Evolutionary conservation across 2,329 filamentous ascomycete genomes (phyloP).

Genomic region (Venturiaceae sp.): DNA sequence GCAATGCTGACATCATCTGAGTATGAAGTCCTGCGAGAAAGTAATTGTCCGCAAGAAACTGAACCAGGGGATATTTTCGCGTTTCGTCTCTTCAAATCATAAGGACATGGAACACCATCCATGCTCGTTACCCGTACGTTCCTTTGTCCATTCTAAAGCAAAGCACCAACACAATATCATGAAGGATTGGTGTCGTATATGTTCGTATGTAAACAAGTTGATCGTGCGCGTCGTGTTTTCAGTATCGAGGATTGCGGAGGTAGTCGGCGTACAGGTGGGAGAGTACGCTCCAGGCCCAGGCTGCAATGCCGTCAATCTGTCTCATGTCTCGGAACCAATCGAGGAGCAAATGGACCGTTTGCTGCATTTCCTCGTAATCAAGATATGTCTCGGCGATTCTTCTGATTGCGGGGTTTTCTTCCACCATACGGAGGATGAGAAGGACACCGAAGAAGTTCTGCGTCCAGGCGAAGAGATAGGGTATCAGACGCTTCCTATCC

Average conservation of each 20-base stretch:
- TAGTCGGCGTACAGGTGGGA: constrained; percentile 31
- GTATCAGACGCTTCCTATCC: constrained; percentile 48
- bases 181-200: too few relatives aligned
- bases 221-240: too few relatives aligned
- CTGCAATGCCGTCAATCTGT: constrained; percentile 42
- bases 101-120: too few relatives aligned
- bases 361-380: constrained; percentile 33
- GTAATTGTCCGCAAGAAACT: too few relatives aligned
- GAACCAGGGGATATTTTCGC: too few relatives aligned
- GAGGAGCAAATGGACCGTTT: constrained; percentile 43
- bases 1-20: too few relatives aligned
- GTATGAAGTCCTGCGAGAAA: too few relatives aligned
- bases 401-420: constrained; percentile 36
- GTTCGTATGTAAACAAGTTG: too few relatives aligned
- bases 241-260: background rate
- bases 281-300: constrained; percentile 46
- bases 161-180: too few relatives aligned
- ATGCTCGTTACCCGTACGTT: too few relatives aligned
- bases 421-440: constrained; percentile 45
- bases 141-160: too few relatives aligned
- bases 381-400: constrained; percentile 43
- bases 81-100: too few relatives aligned
- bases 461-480: constrained; percentile 51
- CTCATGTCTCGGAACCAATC: constrained; percentile 52
- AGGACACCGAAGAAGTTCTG: constrained; percentile 52